Conservation (phyloP, 208 protist genomes). For the Naegleria lovaniensis region DNA sequence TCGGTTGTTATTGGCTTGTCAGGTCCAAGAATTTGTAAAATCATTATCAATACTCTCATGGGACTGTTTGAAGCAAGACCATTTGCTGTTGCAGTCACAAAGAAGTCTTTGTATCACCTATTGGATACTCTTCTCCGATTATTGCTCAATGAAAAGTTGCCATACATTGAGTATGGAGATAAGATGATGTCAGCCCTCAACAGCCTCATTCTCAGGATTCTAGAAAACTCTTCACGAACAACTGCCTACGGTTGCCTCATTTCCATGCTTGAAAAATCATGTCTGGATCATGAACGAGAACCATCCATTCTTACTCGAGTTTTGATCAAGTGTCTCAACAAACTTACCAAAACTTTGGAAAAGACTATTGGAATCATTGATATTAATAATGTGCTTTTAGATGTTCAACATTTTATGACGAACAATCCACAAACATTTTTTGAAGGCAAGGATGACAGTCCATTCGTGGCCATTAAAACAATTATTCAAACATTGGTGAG, state of each 20-base stretch:
- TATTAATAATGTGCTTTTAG: slow-evolving; percentile 63
- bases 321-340: slow-evolving; percentile 27
- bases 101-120: neutral
- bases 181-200: slow-evolving; percentile 14
- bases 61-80: neutral
- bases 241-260: slow-evolving; percentile 28
- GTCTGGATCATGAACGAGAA: slow-evolving; percentile 10
- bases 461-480: slow-evolving; percentile 74
- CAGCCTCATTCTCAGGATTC: slow-evolving; percentile 26
- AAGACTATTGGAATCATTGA: neutral
- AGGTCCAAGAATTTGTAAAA: neutral
- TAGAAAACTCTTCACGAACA: slow-evolving; percentile 31
- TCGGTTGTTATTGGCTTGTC: neutral
- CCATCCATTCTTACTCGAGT: slow-evolving; percentile 17
- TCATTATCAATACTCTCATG: neutral
- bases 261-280: neutral
- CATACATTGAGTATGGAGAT: neutral
- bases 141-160: neutral
- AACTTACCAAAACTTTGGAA: slow-evolving; percentile 28
- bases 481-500: slow-evolving; percentile 59
- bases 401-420: slow-evolving; percentile 72
- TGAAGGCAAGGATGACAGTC: slow-evolving; percentile 66
- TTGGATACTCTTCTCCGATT: neutral
- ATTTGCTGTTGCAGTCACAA: neutral
- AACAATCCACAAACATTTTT: slow-evolving; percentile 74